Evolutionary conservation across 2,329 filamentous ascomycete genomes (phyloP), one percentile per base, ranked within the genome.

Genomic region (Lecanoromycetidae sp.): DNA sequence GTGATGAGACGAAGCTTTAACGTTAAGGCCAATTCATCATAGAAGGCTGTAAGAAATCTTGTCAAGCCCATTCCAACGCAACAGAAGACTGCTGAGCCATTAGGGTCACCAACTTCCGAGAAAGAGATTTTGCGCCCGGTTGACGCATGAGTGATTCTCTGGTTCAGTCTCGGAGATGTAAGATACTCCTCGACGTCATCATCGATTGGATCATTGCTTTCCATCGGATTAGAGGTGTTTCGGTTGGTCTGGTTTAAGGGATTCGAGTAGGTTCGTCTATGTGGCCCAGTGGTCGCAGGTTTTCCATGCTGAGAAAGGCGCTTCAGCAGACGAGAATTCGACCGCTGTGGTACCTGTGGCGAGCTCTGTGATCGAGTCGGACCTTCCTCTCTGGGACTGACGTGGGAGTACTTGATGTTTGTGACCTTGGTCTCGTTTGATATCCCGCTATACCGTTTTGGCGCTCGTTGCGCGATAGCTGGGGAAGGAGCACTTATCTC

Each of bases 21-120:
- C 0, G 88, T 94, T 58, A 85, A 69, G 2, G 91, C 91, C 44
- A 98, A 71, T 63, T 98, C 91, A 61, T 98, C 91, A 60, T 96
- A 98, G 61, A 98, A 98, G 0, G 88, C 87, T 51, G 87, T 95
- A 50, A 98, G 84, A 61, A 91, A 98, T 64, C 91, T 78, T 9
- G 91, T 98, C 57, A 98, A 66, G 0, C 91, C 91, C 91, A 98
- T 98, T 17, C 91, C 91, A 2, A 98, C 87, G 58, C 91, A 98
- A 61, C 91, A 93, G 56, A 98, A 88, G 2, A 98, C 86, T 2
- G 87, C 90, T 55, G 83, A 90, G 1, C 91, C 91, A 35, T 90
- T 79, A 0, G 88, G 80, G 61, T 96, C 88, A 12, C 91, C 91
- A 2, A 98, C 91, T 63, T 98, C 91, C 0, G 90, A 96, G 60